Evolutionary conservation across 208 protist species (phyloP), one percentile per base, ranked within the genome.

Genomic region (Crithidia bombi): DNA sequence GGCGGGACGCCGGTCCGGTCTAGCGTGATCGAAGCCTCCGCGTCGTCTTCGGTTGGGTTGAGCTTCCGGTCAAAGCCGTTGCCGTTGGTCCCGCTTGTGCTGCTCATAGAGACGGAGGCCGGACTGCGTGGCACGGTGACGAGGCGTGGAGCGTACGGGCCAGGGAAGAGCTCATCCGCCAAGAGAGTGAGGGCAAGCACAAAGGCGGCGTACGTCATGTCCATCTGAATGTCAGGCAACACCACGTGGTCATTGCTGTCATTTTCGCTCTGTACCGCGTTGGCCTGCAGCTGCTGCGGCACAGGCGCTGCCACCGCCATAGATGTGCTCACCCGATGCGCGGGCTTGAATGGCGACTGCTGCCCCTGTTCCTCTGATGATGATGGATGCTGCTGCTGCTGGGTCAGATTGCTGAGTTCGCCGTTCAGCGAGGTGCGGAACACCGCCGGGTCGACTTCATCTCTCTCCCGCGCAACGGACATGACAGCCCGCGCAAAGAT

Each of bases 161-260:
- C 59, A 11, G 86, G 85, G 66, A 81, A 95, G 44, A 90, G 54
- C 21, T 52, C 64, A 66, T 92, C 72, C 4, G 86, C 82, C 14
- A 96, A 70, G 35, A 96, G 73, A 32, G 82, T 65, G 17, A 92
- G 21, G 21, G 86, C 90, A 0, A 76, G 75, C 23, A 89, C 56
- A 52, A 93, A 96, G 64, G 86, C 83, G 58, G 86, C 58, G 62
- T 83, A 93, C 23, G 75, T 89, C 75, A 96, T 83, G 56, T 82
- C 79, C 36, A 69, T 79, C 25, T 78, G 73, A 35, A 83, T 71
- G 10, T 67, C 73, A 2, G 82, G 82, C 32, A 85, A 11, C 19
- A 12, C 10, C 44, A 54, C 44, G 28, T 14, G 59, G 14, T 32
- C 43, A 2, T 6, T 4, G 10, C 28, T 17, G 57, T 21, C 28